Evolutionary conservation across 805 yeast genomes (phyloP).

Genomic region (Naumovozyma baii): DNA sequence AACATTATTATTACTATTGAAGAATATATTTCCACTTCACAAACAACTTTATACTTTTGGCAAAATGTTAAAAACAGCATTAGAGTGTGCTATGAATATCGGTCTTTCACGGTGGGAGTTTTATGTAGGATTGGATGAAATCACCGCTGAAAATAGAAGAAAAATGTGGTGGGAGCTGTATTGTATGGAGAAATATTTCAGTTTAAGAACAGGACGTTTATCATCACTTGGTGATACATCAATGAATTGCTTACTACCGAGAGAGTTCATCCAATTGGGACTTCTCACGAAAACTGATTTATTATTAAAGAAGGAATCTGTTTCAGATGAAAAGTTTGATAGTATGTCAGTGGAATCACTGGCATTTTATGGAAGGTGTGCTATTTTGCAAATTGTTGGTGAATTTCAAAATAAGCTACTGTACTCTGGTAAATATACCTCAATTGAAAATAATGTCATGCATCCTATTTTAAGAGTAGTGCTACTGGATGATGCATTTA

Average conservation of each 20-base stretch:
- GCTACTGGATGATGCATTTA: conserved; percentile 15
- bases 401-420: conserved; percentile 18
- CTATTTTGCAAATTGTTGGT: conserved; percentile 10
- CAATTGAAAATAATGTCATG: conserved; percentile 19
- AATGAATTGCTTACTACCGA: conserved; percentile 15
- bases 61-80: conserved; percentile 9
- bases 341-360: conserved; percentile 9
- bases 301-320: background rate
- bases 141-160: conserved; percentile 15
- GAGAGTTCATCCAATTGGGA: conserved; percentile 9
- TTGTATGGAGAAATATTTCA: conserved; percentile 10
- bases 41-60: conserved; percentile 9
- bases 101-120: conserved; percentile 23
- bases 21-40: conserved; percentile 19
- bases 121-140: conserved; percentile 20
- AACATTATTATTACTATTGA: conserved; percentile 17
- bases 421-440: conserved; percentile 19
- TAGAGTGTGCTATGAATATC: conserved; percentile 9
- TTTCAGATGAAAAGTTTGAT: conserved; percentile 5
- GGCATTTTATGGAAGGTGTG: conserved; percentile 17
- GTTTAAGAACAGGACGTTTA: conserved; percentile 9
- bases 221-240: conserved; percentile 11
- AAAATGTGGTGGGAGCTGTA: conserved; percentile 17
- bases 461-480: conserved; percentile 11
- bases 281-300: conserved; percentile 6